These are phyloP conservation scores for Fusarium kyushuense DNA, from an alignment of 2,329 filamentous ascomycete genomes.

Conservation along the genomic window DNA sequence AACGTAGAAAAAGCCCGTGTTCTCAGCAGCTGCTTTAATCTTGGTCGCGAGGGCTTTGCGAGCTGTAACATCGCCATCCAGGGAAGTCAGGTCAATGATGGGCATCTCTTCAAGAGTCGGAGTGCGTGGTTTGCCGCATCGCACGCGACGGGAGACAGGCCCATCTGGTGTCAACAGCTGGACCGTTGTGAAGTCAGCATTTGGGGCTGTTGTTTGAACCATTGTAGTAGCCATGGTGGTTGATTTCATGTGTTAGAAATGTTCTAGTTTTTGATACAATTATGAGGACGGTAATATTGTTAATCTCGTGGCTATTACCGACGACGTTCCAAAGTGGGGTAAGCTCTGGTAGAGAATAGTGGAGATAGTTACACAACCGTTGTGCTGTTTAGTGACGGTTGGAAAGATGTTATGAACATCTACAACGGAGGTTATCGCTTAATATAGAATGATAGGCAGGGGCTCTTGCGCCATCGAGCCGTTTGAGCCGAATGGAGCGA, in stretches of 20 bases:
- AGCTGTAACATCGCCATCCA: background rate
- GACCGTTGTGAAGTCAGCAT: constrained; percentile 4
- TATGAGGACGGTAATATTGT: background rate
- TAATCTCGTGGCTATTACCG: rapidly evolving
- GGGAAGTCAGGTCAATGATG: constrained; percentile 2
- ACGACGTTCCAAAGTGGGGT: background rate
- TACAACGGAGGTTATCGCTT: rapidly evolving
- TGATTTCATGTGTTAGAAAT: too few species aligned
- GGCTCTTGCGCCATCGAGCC: rapidly evolving
- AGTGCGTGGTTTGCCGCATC: constrained; percentile 12
- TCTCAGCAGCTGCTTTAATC: background rate
- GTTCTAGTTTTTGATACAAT: rapidly evolving
- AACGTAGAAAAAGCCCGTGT: constrained; percentile 4
- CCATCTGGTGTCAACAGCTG: constrained; percentile 15
- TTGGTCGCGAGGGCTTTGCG: background rate
- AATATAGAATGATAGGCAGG: rapidly evolving
- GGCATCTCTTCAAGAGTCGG: constrained; percentile 14
- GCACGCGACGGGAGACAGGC: constrained; percentile 14
- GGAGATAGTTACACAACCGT: rapidly evolving
- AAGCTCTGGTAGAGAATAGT: background rate
- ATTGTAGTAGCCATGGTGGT: background rate
- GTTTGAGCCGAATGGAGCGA: background rate
- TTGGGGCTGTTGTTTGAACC: background rate
- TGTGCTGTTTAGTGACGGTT: too few species aligned
- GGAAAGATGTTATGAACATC: rapidly evolving